Conservation (phyloP, 768 basidiomycete genomes). For the Boletus edulis region DNA sequence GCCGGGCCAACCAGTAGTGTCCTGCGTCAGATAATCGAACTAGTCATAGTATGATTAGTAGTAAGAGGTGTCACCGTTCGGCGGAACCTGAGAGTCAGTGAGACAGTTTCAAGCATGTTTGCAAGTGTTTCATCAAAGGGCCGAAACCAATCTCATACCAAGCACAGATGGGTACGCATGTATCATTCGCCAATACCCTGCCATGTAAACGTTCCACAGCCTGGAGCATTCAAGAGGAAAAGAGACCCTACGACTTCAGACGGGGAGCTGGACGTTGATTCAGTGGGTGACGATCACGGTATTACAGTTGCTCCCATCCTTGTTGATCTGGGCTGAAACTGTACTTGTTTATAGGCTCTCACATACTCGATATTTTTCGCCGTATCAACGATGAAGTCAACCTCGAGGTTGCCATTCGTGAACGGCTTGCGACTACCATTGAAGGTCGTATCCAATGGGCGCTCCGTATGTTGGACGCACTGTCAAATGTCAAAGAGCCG, state of each 20-base stretch:
- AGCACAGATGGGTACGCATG: conserved; percentile 26
- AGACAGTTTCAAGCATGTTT: no score
- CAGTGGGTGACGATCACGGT: conserved; percentile 17
- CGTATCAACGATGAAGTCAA: conserved; percentile 38
- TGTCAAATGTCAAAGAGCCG: conserved; percentile 20
- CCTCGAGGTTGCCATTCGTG: conserved; percentile 42
- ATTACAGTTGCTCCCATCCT: neutral
- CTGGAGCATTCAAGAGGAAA: conserved; percentile 10
- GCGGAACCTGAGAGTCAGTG: no score
- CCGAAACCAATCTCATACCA: conserved; percentile 2
- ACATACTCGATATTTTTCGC: conserved; percentile 11
- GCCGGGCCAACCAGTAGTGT: no score
- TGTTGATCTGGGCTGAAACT: neutral
- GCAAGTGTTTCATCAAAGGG: neutral
- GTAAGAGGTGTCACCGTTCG: no score
- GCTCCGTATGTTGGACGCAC: conserved; percentile 36
- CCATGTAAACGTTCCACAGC: conserved; percentile 13
- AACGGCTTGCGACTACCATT: conserved; percentile 40
- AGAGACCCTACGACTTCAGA: conserved; percentile 4
- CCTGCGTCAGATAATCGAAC: no score
- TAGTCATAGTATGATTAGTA: no score
- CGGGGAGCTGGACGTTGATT: conserved; percentile 10
- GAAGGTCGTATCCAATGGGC: conserved; percentile 49
- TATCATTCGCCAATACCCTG: conserved; percentile 14
- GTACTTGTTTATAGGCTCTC: conserved; percentile 10